Conservation (phyloP, 1,139 yeast genomes). For the Nadsonia starkeyi-henricii region DNA sequence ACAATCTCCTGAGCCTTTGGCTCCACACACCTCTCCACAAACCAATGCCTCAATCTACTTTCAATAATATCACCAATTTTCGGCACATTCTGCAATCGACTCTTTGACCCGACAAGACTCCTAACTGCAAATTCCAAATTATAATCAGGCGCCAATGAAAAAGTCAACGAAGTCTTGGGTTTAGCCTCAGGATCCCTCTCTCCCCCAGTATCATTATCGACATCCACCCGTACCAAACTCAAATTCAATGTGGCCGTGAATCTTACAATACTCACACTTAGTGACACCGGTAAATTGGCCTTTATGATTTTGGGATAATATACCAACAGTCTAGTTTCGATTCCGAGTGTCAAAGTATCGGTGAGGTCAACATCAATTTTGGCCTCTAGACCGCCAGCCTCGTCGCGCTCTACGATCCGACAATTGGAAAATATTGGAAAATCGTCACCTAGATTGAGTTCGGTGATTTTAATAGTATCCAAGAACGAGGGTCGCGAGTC, state of each 20-base stretch:
- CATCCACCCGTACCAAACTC: slow-evolving; percentile 33
- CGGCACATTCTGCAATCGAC: slow-evolving; percentile 86
- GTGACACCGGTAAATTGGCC: slow-evolving; percentile 47
- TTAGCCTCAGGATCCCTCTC: slow-evolving; percentile 5
- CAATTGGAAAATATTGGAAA: slow-evolving; percentile 93
- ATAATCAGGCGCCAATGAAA: slow-evolving; percentile 85
- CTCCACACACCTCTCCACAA: slow-evolving; percentile 82
- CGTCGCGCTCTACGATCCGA: slow-evolving; percentile 39
- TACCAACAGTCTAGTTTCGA: slow-evolving; percentile 66
- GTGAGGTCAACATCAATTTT: slow-evolving; percentile 86
- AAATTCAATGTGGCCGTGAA: slow-evolving; percentile 89
- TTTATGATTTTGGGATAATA: slow-evolving; percentile 72
- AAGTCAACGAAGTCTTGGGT: slow-evolving; percentile 57
- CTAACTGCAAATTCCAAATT: slow-evolving; percentile 73
- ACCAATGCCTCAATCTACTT: slow-evolving; percentile 72
- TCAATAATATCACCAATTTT: slow-evolving; percentile 79
- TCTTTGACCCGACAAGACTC: slow-evolving; percentile 82
- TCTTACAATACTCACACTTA: slow-evolving; percentile 77
- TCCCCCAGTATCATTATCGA: slow-evolving; percentile 7
- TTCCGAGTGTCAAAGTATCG: slow-evolving; percentile 79
- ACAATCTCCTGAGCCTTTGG: slow-evolving; percentile 80
- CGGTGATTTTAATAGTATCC: slow-evolving; percentile 67
- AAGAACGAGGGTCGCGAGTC: slow-evolving; percentile 64
- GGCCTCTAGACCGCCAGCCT: slow-evolving; percentile 48
- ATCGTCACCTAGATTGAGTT: slow-evolving; percentile 86